Evolutionary conservation across 371 early-diverging fungal genomes (phyloP).

Genomic region (Mortierella sp.): DNA sequence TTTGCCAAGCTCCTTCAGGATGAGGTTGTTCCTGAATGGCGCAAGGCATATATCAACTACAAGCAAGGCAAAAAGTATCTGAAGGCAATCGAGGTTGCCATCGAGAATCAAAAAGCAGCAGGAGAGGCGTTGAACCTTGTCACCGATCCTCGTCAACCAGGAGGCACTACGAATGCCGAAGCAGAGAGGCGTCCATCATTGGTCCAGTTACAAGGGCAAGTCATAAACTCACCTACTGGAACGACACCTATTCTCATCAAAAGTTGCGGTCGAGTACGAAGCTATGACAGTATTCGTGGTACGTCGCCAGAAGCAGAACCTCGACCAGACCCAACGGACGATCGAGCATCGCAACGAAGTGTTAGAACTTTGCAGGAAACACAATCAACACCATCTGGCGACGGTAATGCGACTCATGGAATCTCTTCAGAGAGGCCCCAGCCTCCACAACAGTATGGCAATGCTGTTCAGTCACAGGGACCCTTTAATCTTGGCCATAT

Average conservation of each 20-base stretch:
- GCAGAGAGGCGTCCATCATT: too few species aligned
- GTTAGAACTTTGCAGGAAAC: background rate
- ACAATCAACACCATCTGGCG: background rate
- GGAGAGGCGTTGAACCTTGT: background rate
- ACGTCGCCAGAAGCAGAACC: too few species aligned
- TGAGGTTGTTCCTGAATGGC: conserved; percentile 89
- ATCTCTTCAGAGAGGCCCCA: too few species aligned
- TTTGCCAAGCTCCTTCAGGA: conserved; percentile 82
- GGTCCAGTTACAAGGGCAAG: background rate
- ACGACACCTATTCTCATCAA: conserved; percentile 25
- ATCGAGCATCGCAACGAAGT: background rate
- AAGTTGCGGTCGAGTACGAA: conserved; percentile 9
- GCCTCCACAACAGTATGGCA: conserved; percentile 2
- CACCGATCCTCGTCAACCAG: background rate
- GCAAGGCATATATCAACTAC: conserved; percentile 73
- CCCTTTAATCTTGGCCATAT: conserved; percentile 10
- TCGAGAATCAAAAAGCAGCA: conserved; percentile 6
- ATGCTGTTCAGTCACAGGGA: conserved; percentile 12
- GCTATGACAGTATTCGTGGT: conserved; percentile 33
- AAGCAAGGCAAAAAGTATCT: conserved; percentile 48
- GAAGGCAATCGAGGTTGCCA: conserved; percentile 29
- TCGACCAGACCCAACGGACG: too few species aligned
- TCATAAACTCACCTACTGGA: conserved; percentile 15
- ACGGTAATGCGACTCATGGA: too few species aligned
- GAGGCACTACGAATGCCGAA: too few species aligned